phyloP scores from a whole-genome alignment of 805 yeast species.

The Dipodascopsis tothii region DNA sequence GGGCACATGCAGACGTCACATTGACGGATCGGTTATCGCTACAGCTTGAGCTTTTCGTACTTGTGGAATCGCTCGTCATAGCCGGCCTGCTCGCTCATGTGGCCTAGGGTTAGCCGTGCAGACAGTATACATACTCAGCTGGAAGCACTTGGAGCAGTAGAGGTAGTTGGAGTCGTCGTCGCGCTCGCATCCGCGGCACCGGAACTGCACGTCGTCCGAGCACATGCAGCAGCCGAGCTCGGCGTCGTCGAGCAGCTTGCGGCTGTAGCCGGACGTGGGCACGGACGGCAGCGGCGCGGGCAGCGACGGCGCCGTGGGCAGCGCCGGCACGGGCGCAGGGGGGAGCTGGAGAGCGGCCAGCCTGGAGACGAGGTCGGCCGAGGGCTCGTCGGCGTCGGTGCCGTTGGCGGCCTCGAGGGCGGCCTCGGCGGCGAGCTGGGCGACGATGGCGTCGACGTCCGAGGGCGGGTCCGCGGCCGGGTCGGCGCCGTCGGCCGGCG shows the following conservation, averaged over 20 bases:
- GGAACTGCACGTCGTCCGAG: constrained; percentile 17
- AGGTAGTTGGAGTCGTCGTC: constrained; percentile 16
- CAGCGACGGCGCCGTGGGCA: constrained; percentile 12
- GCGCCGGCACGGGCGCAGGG: neutral
- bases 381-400: neutral
- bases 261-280: constrained; percentile 3
- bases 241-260: constrained; percentile 16
- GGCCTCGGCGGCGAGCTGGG: neutral
- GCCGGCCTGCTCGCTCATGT: constrained; percentile 19
- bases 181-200: constrained; percentile 18
- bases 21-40: neutral
- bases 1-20: neutral
- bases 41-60: constrained; percentile 9
- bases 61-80: constrained; percentile 18
- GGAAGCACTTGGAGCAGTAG: constrained; percentile 19
- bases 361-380: neutral
- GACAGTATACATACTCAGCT: constrained; percentile 5
- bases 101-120: constrained; percentile 7
- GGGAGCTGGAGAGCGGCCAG: neutral
- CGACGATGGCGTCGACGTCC: constrained; percentile 3
- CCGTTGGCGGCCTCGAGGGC: neutral
- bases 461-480: constrained; percentile 10
- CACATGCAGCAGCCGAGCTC: constrained; percentile 23
- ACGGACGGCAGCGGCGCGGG: constrained; percentile 7
- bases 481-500: neutral